A percentile compares a stretch with the other conserved stretches of the same genome.
Evolutionary conservation across 2,329 filamentous ascomycete genomes (phyloP).

Genomic region (Amphichorda felina): DNA sequence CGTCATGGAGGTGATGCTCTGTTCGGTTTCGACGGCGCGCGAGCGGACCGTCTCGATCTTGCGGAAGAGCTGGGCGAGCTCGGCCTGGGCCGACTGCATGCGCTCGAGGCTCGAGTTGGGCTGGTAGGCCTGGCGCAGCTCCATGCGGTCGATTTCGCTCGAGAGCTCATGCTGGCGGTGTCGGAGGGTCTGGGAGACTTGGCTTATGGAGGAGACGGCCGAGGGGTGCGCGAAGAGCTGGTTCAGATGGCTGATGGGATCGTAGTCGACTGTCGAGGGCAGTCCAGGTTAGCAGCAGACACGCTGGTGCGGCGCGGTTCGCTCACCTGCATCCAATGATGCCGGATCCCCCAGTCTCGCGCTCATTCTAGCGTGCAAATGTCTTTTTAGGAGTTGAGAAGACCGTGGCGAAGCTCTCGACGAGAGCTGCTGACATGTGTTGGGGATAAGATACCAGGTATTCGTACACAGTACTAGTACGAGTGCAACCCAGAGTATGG

Average conservation of each 20-base stretch:
- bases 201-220: slow-evolving; percentile 63
- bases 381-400: no score
- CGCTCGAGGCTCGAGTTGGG: slow-evolving; percentile 80
- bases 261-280: slow-evolving; percentile 53
- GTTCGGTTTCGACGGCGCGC: slow-evolving; percentile 83
- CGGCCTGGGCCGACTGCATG: slow-evolving; percentile 82
- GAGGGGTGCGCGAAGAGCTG: slow-evolving; percentile 85
- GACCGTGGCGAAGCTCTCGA: no score
- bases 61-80: slow-evolving; percentile 80
- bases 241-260: slow-evolving; percentile 89
- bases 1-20: slow-evolving; percentile 96
- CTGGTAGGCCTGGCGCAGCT: slow-evolving; percentile 69
- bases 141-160: slow-evolving; percentile 60
- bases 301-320: slow-evolving; percentile 2
- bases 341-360: slow-evolving; percentile 20
- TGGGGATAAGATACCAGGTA: no score
- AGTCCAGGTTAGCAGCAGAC: slow-evolving; percentile 1
- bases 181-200: slow-evolving; percentile 62
- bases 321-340: slow-evolving; percentile 33
- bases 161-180: slow-evolving; percentile 74
- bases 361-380: slow-evolving; percentile 23
- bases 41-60: slow-evolving; percentile 91
- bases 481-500: no score
- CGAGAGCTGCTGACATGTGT: no score
- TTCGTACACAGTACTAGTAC: no score